Conservation (phyloP, 768 basidiomycete species). For the Cystofilobasidium ferigula region DNA sequence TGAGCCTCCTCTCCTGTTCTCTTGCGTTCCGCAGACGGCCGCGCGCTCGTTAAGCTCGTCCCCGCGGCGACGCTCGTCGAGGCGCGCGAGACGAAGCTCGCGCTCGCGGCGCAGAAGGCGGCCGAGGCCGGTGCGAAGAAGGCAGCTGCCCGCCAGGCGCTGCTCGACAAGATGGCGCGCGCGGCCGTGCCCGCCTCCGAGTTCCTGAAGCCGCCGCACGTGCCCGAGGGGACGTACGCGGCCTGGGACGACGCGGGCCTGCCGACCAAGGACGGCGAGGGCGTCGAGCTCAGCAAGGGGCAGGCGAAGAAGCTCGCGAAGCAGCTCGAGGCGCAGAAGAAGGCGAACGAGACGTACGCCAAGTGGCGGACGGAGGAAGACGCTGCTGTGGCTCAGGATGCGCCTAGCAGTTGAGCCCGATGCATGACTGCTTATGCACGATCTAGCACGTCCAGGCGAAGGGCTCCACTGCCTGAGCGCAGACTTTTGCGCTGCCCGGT, state of each 20-base stretch:
- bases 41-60: conserved; percentile 85
- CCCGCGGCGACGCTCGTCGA: conserved; percentile 67
- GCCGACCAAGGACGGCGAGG: conserved; percentile 72
- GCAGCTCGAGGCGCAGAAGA: conserved; percentile 60
- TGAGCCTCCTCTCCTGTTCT: background rate
- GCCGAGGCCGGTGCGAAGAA: conserved; percentile 38
- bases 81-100: conserved; percentile 78
- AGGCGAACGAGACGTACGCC: conserved; percentile 49
- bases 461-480: no score
- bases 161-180: conserved; percentile 65
- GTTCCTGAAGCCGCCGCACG: conserved; percentile 74
- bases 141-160: conserved; percentile 35
- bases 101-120: conserved; percentile 59
- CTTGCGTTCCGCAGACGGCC: conserved; percentile 57
- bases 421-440: no score
- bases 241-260: conserved; percentile 78
- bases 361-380: background rate
- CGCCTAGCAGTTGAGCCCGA: background rate
- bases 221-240: conserved; percentile 58
- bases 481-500: no score
- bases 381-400: background rate
- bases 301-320: conserved; percentile 66
- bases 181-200: conserved; percentile 62
- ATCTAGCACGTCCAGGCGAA: no score
- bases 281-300: conserved; percentile 74